These are phyloP conservation scores for Camillea tinctor DNA, from an alignment of 2,329 filamentous ascomycete species.

Conservation along the genomic window DNA sequence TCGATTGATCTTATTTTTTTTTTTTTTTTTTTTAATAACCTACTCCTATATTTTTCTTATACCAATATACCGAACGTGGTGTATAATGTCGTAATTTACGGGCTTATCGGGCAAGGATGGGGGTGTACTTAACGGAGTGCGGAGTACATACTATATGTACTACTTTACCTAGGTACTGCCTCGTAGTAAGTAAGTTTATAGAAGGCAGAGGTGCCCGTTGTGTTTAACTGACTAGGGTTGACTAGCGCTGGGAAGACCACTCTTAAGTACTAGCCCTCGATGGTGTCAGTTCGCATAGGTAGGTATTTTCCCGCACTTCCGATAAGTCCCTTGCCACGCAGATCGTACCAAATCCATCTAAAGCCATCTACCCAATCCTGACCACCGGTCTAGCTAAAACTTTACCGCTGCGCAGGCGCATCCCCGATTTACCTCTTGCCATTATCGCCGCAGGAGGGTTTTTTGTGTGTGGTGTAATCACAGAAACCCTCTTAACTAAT, in stretches of 20 bases:
- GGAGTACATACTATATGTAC: too few species aligned
- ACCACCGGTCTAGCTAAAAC: constrained; percentile 5
- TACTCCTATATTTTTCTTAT: too few species aligned
- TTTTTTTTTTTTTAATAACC: too few species aligned
- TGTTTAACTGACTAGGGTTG: not conserved
- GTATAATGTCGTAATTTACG: too few species aligned
- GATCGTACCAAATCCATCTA: constrained; percentile 19
- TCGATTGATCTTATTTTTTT: too few species aligned
- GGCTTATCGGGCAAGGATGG: too few species aligned
- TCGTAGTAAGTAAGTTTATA: too few species aligned
- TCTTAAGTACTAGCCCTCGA: not conserved
- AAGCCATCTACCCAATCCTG: not conserved
- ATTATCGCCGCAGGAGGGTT: constrained; percentile 16
- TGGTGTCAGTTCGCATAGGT: constrained; percentile 22
- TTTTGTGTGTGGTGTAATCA: constrained; percentile 11
- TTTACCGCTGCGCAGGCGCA: constrained; percentile 7
- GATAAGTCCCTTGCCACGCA: constrained; percentile 20
- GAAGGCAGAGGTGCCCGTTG: too few species aligned
- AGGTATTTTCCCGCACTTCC: constrained; percentile 21
- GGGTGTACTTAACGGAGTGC: constrained; percentile 3
- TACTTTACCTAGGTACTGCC: too few species aligned
- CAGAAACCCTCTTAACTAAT: constrained; percentile 17
- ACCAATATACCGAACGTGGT: too few species aligned
- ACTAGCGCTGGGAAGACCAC: too few species aligned
- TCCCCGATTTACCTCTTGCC: constrained; percentile 14